Conservation (phyloP, 768 basidiomycete species). For the Auricularia auricula-judae region DNA sequence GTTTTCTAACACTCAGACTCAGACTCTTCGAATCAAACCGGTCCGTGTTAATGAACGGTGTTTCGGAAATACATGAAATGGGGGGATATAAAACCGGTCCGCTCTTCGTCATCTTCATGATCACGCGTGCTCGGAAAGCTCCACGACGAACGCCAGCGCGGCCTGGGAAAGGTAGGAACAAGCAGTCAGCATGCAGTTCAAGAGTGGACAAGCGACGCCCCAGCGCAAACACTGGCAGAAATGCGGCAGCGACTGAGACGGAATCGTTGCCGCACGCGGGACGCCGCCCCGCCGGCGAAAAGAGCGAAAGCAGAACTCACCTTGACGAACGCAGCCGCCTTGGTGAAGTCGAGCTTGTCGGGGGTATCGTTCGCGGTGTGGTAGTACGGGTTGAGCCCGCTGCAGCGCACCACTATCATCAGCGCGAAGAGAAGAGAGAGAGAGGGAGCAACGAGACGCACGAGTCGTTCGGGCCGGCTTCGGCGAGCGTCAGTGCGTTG, state of each 20-base stretch:
- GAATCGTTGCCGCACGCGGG: no score
- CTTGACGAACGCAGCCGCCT: neutral
- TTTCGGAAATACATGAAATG: no score
- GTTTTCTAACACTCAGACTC: no score
- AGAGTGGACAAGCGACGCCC: neutral
- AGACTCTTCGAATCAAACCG: no score
- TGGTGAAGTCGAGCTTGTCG: neutral
- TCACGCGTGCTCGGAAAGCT: neutral
- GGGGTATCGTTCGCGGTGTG: neutral
- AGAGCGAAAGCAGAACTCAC: neutral
- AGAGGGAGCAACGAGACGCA: neutral
- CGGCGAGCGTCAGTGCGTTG: neutral
- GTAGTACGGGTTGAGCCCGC: neutral
- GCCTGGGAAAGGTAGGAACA: neutral
- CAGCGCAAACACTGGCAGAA: no score
- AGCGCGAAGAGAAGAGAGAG: neutral
- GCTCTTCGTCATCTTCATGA: no score
- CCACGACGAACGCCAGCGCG: neutral
- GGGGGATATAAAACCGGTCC: no score
- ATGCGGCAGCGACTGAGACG: no score
- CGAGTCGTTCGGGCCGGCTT: conserved; percentile 2
- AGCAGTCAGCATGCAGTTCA: neutral
- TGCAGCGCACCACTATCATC: neutral
- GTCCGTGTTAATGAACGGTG: no score
- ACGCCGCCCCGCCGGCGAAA: no score